Conservation (phyloP, 768 basidiomycete genomes). For the Naganishia friedmannii region DNA sequence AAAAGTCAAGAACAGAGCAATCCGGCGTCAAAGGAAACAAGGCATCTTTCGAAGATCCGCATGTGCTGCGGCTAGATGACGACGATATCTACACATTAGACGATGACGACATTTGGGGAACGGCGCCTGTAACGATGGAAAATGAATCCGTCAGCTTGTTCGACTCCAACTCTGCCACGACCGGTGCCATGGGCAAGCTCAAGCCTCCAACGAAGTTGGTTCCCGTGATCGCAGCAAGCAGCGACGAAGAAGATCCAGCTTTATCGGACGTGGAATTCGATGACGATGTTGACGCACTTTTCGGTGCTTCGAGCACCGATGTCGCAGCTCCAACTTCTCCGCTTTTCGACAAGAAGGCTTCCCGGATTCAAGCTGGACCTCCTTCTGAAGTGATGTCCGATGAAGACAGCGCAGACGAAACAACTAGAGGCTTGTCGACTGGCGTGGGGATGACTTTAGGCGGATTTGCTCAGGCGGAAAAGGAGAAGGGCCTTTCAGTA, state of each 20-base stretch:
- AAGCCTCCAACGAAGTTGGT: neutral
- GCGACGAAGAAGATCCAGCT: neutral
- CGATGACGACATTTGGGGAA: constrained; percentile 31
- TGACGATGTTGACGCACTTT: constrained; percentile 25
- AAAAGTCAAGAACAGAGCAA: neutral
- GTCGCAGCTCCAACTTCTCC: neutral
- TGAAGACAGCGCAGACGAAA: neutral
- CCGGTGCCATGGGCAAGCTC: neutral
- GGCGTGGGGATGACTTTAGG: constrained; percentile 3
- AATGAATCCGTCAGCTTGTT: constrained; percentile 19
- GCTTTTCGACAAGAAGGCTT: constrained; percentile 5
- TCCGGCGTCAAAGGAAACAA: neutral
- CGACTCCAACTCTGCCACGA: neutral
- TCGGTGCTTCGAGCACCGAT: neutral
- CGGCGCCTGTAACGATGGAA: constrained; percentile 10
- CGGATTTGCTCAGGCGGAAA: constrained; percentile 13
- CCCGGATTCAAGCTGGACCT: neutral
- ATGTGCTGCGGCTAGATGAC: neutral
- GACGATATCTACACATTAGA: constrained; percentile 15
- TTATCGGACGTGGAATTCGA: constrained; percentile 7
- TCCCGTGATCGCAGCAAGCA: neutral
- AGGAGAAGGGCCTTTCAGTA: constrained; percentile 24
- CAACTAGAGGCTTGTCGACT: neutral
- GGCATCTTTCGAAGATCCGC: neutral
- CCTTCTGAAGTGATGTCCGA: neutral